Conservation (phyloP, 805 yeast genomes). For the Lachancea thermotolerans region DNA sequence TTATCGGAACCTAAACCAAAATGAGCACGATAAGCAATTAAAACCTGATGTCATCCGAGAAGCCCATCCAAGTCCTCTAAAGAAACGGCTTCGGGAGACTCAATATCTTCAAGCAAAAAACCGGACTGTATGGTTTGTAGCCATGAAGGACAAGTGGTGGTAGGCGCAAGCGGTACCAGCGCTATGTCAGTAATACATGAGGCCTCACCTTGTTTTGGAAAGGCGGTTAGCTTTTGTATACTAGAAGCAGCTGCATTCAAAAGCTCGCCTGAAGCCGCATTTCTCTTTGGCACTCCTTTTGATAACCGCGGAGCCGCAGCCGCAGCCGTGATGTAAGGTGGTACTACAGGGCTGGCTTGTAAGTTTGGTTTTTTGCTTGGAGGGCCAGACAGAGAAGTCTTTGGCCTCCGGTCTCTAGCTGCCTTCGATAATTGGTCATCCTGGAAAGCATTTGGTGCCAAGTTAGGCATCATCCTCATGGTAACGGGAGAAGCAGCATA, state of each 20-base stretch:
- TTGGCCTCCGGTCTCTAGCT: not conserved
- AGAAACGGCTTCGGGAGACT: conserved; percentile 70
- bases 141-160: conserved; percentile 38
- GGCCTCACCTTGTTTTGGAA: conserved; percentile 27
- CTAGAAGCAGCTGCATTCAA: conserved; percentile 75
- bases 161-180: not conserved
- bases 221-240: conserved; percentile 36
- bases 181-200: not conserved
- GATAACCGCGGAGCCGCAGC: conserved; percentile 80
- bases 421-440: not conserved
- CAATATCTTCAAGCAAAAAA: conserved; percentile 69
- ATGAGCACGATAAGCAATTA: no score
- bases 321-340: conserved; percentile 55
- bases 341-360: not conserved
- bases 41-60: conserved; percentile 27
- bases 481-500: conserved; percentile 74
- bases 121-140: conserved; percentile 67
- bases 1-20: no score
- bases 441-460: not conserved
- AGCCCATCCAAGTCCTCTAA: conserved; percentile 58
- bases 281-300: conserved; percentile 35
- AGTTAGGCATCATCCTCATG: conserved; percentile 39
- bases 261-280: conserved; percentile 36
- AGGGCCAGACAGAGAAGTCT: conserved; percentile 1
- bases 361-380: not conserved